These are phyloP conservation scores for Russula sp. DNA, from an alignment of 768 basidiomycete genomes.

Conservation along the genomic window DNA sequence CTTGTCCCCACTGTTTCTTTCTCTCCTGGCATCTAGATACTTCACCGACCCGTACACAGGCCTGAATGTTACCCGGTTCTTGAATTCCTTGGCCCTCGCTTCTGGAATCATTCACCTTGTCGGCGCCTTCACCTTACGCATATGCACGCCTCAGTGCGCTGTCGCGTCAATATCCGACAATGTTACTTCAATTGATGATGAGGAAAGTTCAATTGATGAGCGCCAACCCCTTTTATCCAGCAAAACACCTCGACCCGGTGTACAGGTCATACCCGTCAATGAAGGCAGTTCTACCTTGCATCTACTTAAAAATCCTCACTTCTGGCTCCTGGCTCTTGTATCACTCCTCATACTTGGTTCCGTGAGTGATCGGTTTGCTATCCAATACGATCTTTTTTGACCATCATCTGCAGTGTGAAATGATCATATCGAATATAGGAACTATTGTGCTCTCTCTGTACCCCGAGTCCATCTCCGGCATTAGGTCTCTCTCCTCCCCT, in stretches of 20 bases:
- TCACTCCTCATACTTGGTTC: constrained; percentile 54
- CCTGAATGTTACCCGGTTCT: constrained; percentile 42
- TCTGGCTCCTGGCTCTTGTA: constrained; percentile 56
- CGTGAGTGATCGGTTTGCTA: constrained; percentile 36
- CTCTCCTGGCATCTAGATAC: constrained; percentile 51
- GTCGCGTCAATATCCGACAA: constrained; percentile 3
- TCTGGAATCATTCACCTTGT: constrained; percentile 47
- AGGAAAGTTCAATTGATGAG: constrained; percentile 16
- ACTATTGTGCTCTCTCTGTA: constrained; percentile 65
- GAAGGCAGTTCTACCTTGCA: constrained; percentile 32
- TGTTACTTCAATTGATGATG: constrained; percentile 19
- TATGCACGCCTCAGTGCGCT: constrained; percentile 25
- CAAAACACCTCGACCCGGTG: constrained; percentile 20
- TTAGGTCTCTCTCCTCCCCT: constrained; percentile 20
- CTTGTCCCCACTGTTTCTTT: constrained; percentile 72
- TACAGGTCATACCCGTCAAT: constrained; percentile 24
- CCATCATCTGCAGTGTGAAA: constrained; percentile 36
- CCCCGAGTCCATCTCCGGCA: constrained; percentile 18
- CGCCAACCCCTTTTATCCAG: constrained; percentile 27
- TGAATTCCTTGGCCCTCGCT: constrained; percentile 49
- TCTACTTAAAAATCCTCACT: constrained; percentile 47
- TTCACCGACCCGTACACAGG: constrained; percentile 46
- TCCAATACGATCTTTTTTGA: neutral
- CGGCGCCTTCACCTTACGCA: constrained; percentile 38
- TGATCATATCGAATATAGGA: constrained; percentile 79